Conservation (phyloP, 2,329 filamentous ascomycete species). For the Alternaria panax region DNA sequence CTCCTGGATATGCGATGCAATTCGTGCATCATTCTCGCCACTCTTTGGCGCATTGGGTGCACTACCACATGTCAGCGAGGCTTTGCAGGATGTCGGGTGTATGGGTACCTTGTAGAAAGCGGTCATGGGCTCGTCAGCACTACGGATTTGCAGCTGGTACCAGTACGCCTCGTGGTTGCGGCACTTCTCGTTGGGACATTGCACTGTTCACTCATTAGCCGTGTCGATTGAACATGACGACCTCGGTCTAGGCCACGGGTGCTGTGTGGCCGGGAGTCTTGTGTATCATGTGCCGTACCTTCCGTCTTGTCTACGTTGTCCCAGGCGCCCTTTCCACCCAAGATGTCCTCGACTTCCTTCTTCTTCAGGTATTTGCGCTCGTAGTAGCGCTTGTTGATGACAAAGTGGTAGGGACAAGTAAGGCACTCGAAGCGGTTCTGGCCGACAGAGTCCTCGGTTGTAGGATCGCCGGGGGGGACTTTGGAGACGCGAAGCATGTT, state of each 20-base stretch:
- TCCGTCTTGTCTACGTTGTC: constrained; percentile 86
- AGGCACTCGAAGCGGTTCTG: constrained; percentile 91
- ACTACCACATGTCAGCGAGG: constrained; percentile 34
- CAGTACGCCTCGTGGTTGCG: constrained; percentile 86
- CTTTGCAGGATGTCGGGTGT: neutral
- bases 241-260: neutral
- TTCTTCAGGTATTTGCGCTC: constrained; percentile 81
- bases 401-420: constrained; percentile 91
- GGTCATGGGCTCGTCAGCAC: constrained; percentile 98
- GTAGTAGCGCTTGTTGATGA: constrained; percentile 79
- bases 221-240: neutral
- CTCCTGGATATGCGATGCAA: constrained; percentile 11
- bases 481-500: constrained; percentile 80
- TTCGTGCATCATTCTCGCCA: constrained; percentile 50
- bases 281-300: constrained; percentile 48
- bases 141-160: constrained; percentile 96
- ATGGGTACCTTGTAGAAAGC: constrained; percentile 81
- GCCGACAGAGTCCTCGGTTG: constrained; percentile 48
- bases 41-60: constrained; percentile 54
- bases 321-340: constrained; percentile 88
- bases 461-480: constrained; percentile 51
- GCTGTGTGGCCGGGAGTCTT: neutral
- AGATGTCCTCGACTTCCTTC: constrained; percentile 87
- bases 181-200: constrained; percentile 84
- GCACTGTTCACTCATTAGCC: constrained; percentile 58